Percentiles rank a stretch among this genome's conserved stretches.
Evolutionary conservation across 768 basidiomycete genomes (phyloP).

Genomic region (Hypholoma sublateritium): DNA sequence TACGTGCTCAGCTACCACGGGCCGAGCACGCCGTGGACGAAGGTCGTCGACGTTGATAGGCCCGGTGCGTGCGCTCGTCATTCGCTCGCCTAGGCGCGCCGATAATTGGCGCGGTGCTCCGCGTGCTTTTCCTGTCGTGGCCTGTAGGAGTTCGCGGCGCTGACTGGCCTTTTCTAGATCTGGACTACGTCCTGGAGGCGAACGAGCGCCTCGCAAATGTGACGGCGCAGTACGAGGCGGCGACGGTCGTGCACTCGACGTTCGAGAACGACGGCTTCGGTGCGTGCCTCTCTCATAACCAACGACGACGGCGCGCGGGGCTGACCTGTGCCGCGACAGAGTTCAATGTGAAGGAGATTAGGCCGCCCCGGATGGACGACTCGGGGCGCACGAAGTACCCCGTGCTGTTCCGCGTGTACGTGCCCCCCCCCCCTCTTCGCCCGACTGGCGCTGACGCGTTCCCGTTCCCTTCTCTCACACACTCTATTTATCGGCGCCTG

Average conservation of each 20-base stretch:
- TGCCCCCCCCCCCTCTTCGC: conserved; percentile 1
- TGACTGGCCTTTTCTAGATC: background rate
- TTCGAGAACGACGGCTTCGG: conserved; percentile 83
- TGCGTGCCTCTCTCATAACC: conserved; percentile 29
- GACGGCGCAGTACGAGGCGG: conserved; percentile 66
- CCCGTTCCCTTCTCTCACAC: background rate
- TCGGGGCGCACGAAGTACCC: conserved; percentile 96
- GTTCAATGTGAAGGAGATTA: conserved; percentile 87
- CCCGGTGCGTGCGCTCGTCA: conserved; percentile 28
- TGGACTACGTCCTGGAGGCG: conserved; percentile 44
- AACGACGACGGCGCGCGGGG: background rate
- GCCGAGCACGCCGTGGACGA: conserved; percentile 87
- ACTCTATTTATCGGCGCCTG: background rate
- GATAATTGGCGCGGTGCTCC: background rate
- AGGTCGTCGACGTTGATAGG: conserved; percentile 56
- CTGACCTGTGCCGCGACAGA: conserved; percentile 59
- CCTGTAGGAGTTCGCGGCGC: background rate
- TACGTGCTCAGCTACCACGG: conserved; percentile 81
- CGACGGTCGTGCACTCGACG: conserved; percentile 68
- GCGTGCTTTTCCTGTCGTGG: conserved; percentile 2
- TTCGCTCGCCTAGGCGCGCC: background rate
- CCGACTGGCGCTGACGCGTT: background rate
- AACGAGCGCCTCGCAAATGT: conserved; percentile 68
- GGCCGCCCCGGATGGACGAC: conserved; percentile 91
- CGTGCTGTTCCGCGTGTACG: conserved; percentile 85